A percentile compares a stretch with the other conserved stretches of the same genome.
Conservation (phyloP, 2,329 filamentous ascomycete species). For the Calonectria ilicicola region DNA sequence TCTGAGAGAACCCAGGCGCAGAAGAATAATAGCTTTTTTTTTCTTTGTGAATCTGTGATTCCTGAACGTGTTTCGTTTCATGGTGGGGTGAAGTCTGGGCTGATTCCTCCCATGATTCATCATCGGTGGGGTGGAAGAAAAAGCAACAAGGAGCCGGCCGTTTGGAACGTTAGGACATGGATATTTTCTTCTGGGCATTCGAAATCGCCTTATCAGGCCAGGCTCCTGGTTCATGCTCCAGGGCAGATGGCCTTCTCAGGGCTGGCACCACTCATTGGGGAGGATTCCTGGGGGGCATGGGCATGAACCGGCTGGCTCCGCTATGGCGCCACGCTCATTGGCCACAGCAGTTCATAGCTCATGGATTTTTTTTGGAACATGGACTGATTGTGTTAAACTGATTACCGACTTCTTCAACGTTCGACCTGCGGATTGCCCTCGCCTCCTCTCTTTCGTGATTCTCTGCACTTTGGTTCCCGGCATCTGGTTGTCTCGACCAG, state of each 20-base stretch:
- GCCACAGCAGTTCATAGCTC: slow-evolving; percentile 15
- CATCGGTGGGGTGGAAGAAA: background rate
- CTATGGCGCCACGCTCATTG: slow-evolving; percentile 22
- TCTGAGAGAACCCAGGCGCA: slow-evolving; percentile 1
- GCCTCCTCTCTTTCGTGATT: background rate
- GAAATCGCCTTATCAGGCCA: background rate
- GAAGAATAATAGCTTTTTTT: slow-evolving; percentile 5
- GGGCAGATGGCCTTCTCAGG: background rate
- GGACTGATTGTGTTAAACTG: slow-evolving; percentile 26
- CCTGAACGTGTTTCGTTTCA: background rate
- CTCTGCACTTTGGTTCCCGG: background rate
- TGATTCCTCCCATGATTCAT: background rate
- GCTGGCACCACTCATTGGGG: background rate
- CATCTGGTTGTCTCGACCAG: background rate
- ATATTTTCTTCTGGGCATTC: background rate
- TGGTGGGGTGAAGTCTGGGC: background rate
- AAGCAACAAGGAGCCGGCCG: background rate
- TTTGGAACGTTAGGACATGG: background rate
- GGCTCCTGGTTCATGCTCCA: slow-evolving; percentile 7
- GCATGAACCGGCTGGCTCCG: slow-evolving; percentile 16
- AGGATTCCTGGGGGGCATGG: slow-evolving; percentile 12
- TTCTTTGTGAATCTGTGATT: background rate
- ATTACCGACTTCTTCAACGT: slow-evolving; percentile 18
- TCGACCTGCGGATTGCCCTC: slow-evolving; percentile 3
- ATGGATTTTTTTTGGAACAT: slow-evolving; percentile 28